Evolutionary conservation across 768 basidiomycete species (phyloP), one percentile per base, ranked within the genome.

Genomic region (Saitozyma sp.): DNA sequence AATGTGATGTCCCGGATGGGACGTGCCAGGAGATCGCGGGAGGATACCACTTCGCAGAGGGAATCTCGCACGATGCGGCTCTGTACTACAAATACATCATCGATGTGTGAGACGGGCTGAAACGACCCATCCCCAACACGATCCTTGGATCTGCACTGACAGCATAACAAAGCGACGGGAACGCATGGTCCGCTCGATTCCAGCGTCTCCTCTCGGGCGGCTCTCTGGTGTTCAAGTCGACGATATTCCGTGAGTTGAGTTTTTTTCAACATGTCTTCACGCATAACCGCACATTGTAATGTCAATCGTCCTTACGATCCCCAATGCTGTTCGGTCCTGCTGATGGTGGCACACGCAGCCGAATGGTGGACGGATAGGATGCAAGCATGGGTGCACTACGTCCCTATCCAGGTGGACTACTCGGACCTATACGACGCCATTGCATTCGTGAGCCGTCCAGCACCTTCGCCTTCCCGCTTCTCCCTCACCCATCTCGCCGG

Each of bases 361-460:
- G 74, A 75, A 65, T 73, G 76, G 76, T 79, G 76, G 74, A 75
- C 67, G 16, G 70, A 76, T n/a, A 54, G 78, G 7, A 75, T 75
- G 19, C 74, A 79, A 58, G 75, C 78, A 0, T 79, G 78, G 78
- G 68, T 79, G 19, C 78, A 79, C 50, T 78, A 76, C 56, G 64
- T 78, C 7, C 76, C 76, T 4, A 53, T 78, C 37, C 70, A 78
- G 62, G 19, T 78, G 42, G 74, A 76, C 56, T 76, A 69, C 45
- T 63, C 61, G 14, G 76, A 77, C 54, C 56, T 77, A 39, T 69
- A 74, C 61, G 76, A 77, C 50, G 60, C 63, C 6, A 37, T 77
- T 20, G 62, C 64, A n/a, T 77, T 74, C 56, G 68, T 72, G 42
- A 62, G 68, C 29, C 29, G 29, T 29, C 29, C 29, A 29, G 2